These are phyloP conservation scores for Pelagophyceae sp. DNA, from an alignment of 352 stramenopile genomes.

Conservation along the genomic window DNA sequence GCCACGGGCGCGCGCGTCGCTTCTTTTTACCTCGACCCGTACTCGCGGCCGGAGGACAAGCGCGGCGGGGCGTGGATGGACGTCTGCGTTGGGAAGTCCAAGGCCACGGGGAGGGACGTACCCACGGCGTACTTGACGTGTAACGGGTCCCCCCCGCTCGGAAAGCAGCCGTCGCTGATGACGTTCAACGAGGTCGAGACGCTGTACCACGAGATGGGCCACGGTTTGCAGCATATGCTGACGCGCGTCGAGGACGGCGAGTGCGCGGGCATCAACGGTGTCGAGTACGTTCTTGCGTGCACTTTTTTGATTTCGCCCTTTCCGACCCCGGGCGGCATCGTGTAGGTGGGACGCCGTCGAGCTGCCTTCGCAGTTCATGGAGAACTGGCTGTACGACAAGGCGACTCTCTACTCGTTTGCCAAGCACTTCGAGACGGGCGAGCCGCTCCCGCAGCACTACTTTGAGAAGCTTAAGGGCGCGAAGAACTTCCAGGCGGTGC, in stretches of 20 bases:
- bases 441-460: constrained; percentile 78
- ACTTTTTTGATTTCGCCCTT: too few relatives aligned
- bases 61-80: constrained; percentile 96
- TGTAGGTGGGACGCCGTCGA: constrained; percentile 99
- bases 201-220: constrained; percentile 81
- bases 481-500: constrained; percentile 87
- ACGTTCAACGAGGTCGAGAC: constrained; percentile 94
- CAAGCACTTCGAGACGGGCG: constrained; percentile 67
- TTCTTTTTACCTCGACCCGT: constrained; percentile 93
- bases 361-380: constrained; percentile 96
- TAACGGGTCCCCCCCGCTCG: constrained; percentile 86
- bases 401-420: constrained; percentile 60
- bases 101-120: constrained; percentile 63
- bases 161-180: constrained; percentile 88
- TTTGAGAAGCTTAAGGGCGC: constrained; percentile 90
- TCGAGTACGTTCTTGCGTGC: too few relatives aligned
- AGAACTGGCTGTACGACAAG: constrained; percentile 95
- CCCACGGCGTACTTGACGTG: constrained; percentile 95
- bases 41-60: constrained; percentile 90
- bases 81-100: constrained; percentile 82
- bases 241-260: constrained; percentile 86
- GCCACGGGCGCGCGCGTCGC: constrained; percentile 72
- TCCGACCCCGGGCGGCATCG: too few relatives aligned
- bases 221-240: constrained; percentile 97
- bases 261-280: constrained; percentile 88